Evolutionary conservation across 2,329 filamentous ascomycete genomes (phyloP).

Genomic region (Fusarium sp.): DNA sequence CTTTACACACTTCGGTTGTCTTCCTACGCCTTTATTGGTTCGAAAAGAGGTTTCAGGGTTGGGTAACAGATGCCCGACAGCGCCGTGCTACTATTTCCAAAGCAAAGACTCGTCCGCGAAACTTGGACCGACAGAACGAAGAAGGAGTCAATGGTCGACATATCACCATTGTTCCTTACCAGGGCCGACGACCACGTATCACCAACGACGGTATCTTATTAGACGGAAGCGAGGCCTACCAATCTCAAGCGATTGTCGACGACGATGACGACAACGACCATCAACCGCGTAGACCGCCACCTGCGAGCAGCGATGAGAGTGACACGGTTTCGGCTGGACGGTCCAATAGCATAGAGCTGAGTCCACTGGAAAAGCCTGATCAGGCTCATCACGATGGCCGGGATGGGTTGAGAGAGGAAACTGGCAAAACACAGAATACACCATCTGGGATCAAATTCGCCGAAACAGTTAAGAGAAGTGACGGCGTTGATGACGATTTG

Average conservation of each 20-base stretch:
- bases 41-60: constrained; percentile 90
- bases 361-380: constrained; percentile 37
- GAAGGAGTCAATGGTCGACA: constrained; percentile 72
- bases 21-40: constrained; percentile 98
- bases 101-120: constrained; percentile 63
- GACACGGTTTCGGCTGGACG: constrained; percentile 49
- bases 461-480: constrained; percentile 70
- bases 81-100: constrained; percentile 73
- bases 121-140: constrained; percentile 63
- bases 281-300: constrained; percentile 40
- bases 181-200: constrained; percentile 64
- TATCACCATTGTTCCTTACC: constrained; percentile 73
- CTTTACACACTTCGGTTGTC: constrained; percentile 86
- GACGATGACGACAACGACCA: constrained; percentile 49
- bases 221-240: constrained; percentile 44
- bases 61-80: constrained; percentile 77
- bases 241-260: constrained; percentile 43
- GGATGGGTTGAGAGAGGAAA: constrained; percentile 16
- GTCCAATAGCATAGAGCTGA: constrained; percentile 42
- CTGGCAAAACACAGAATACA: constrained; percentile 23
- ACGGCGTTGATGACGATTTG: constrained; percentile 62
- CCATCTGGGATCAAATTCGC: constrained; percentile 71
- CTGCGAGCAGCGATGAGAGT: constrained; percentile 52
- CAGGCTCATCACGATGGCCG: constrained; percentile 22
- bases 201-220: constrained; percentile 70